A percentile compares a stretch with the other conserved stretches of the same genome.
Conservation (phyloP, 1,139 yeast genomes). For the Taiozyma onychis region DNA sequence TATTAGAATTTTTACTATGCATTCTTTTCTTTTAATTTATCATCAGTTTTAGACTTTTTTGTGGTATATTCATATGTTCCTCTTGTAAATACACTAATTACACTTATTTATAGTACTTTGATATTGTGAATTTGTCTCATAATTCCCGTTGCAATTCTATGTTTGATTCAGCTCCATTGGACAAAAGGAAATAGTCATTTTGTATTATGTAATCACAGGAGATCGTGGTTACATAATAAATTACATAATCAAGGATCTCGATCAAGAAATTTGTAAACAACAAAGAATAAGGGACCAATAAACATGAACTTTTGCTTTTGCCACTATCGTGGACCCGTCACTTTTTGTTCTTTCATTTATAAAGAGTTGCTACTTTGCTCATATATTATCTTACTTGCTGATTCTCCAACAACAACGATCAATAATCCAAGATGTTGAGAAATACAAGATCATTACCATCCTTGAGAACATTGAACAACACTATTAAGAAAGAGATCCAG, state of each 20-base stretch:
- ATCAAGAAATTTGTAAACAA: not conserved
- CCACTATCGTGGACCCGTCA: too few species aligned
- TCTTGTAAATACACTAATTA: not conserved
- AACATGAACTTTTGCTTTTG: not conserved
- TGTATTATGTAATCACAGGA: too few species aligned
- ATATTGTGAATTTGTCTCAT: too few species aligned
- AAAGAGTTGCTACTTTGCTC: not conserved
- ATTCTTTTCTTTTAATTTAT: not conserved
- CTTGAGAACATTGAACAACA: conserved; percentile 19
- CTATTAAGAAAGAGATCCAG: conserved; percentile 9
- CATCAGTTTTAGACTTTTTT: not conserved
- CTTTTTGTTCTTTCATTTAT: not conserved
- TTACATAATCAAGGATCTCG: not conserved
- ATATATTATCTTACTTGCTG: not conserved
- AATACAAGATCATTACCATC: conserved; percentile 32
- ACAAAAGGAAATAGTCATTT: too few species aligned
- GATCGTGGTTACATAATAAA: too few species aligned
- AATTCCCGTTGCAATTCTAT: too few species aligned
- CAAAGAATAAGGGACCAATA: not conserved
- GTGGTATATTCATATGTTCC: not conserved
- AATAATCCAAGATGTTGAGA: conserved; percentile 21
- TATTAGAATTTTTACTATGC: conserved; percentile 36
- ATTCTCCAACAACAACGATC: not conserved
- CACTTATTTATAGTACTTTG: not conserved
- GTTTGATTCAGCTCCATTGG: too few species aligned